Evolutionary conservation across 1,284 basidiomycete genomes (phyloP).

Genomic region (Trichosporon sp.): DNA sequence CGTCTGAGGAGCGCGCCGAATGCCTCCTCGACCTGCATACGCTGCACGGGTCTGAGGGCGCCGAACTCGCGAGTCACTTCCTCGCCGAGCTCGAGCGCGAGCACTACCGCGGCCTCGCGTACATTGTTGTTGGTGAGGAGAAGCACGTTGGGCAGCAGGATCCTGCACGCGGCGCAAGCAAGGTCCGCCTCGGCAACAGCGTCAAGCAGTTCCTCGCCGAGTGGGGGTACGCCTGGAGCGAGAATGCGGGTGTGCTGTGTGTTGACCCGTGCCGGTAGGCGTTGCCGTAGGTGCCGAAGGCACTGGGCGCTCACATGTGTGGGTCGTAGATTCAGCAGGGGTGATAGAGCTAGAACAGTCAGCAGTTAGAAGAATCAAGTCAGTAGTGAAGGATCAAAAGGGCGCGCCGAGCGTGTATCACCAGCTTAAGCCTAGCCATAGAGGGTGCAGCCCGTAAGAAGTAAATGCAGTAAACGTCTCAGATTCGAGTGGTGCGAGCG

Average conservation of each 20-base stretch:
- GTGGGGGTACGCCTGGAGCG: slow-evolving; percentile 95
- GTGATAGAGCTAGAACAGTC: no score
- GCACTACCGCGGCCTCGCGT: slow-evolving; percentile 78
- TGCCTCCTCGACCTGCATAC: slow-evolving; percentile 76
- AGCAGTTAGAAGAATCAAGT: neutral
- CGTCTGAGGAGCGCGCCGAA: slow-evolving; percentile 77
- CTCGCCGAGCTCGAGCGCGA: slow-evolving; percentile 81
- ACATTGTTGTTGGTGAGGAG: slow-evolving; percentile 87
- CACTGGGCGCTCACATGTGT: no score
- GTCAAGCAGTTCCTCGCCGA: slow-evolving; percentile 84
- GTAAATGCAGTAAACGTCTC: neutral
- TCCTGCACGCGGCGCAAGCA: slow-evolving; percentile 69
- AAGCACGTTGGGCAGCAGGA: slow-evolving; percentile 91
- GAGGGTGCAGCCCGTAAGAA: neutral
- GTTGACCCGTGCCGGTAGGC: slow-evolving; percentile 59
- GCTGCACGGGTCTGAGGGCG: slow-evolving; percentile 84
- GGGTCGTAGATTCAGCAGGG: no score
- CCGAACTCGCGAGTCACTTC: slow-evolving; percentile 85
- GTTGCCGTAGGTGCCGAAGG: no score
- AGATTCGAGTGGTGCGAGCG: neutral
- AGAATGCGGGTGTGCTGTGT: slow-evolving; percentile 81
- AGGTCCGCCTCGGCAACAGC: slow-evolving; percentile 71
- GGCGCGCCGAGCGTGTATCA: neutral
- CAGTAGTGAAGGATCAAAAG: neutral
- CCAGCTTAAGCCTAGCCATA: neutral